Evolutionary conservation across 345 rosid species (phyloP).

Genomic region (Schrenkiella parvula): DNA sequence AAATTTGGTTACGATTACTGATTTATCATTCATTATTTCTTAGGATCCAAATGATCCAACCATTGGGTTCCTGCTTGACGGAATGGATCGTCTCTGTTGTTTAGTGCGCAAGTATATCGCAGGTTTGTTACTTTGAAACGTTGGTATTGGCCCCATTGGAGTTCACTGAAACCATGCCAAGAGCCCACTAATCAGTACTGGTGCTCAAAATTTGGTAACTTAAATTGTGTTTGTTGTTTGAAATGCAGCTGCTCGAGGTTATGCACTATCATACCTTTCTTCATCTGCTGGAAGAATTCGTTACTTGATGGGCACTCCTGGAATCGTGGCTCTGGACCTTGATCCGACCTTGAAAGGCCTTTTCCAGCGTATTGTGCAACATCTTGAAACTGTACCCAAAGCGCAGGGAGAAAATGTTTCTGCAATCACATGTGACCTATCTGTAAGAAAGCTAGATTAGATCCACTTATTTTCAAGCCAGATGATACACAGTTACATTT

Average conservation of each 20-base stretch:
- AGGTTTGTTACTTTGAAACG: conserved; percentile 39
- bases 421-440: conserved; percentile 82
- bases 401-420: conserved; percentile 86
- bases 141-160: not conserved
- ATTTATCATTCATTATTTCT: conserved; percentile 14
- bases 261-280: conserved; percentile 97
- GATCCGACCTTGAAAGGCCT: conserved; percentile 84
- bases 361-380: conserved; percentile 79
- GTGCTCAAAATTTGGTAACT: conserved; percentile 3
- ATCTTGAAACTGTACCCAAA: conserved; percentile 86
- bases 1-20: conserved; percentile 2
- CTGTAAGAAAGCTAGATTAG: conserved; percentile 52
- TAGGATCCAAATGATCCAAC: conserved; percentile 99
- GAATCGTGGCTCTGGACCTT: conserved; percentile 98
- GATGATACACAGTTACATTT: conserved; percentile 2
- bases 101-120: conserved; percentile 95
- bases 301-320: conserved; percentile 88
- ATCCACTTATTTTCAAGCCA: not conserved
- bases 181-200: not conserved
- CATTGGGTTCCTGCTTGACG: conserved; percentile 90
- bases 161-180: conserved; percentile 7
- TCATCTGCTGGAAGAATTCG: conserved; percentile 96
- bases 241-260: conserved; percentile 94
- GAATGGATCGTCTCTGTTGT: conserved; percentile 94
- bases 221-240: conserved; percentile 23